phyloP scores from a whole-genome alignment of 2,329 filamentous ascomycete species.

The Hansfordia pulvinata region DNA sequence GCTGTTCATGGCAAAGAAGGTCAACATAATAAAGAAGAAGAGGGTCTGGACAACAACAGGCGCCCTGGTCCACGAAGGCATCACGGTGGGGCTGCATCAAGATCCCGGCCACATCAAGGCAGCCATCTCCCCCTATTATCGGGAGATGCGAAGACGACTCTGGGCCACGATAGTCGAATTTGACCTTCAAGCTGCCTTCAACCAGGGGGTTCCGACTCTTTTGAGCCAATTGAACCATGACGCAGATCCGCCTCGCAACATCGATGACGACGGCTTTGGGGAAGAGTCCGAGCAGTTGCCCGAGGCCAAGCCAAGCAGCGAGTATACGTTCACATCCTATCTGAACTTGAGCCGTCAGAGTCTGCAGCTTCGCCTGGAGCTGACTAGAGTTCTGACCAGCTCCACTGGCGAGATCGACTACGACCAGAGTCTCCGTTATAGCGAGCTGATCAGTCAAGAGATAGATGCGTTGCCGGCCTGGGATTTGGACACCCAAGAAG shows the following conservation, averaged over 20 bases:
- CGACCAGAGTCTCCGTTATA: constrained; percentile 47
- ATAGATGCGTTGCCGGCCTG: constrained; percentile 46
- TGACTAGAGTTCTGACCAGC: constrained; percentile 41
- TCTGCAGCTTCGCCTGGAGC: constrained; percentile 39
- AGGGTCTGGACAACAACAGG: constrained; percentile 46
- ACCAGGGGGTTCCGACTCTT: constrained; percentile 44
- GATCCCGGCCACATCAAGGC: constrained; percentile 41
- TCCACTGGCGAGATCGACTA: constrained; percentile 42
- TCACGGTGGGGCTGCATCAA: constrained; percentile 44
- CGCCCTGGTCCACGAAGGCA: constrained; percentile 40
- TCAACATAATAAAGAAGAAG: constrained; percentile 53
- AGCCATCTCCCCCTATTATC: constrained; percentile 43
- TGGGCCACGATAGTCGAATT: constrained; percentile 50
- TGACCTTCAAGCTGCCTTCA: constrained; percentile 47
- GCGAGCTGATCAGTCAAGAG: constrained; percentile 45
- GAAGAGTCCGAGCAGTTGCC: constrained; percentile 37
- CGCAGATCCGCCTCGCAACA: constrained; percentile 39
- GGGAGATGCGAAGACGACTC: constrained; percentile 46
- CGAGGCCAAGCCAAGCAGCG: constrained; percentile 31
- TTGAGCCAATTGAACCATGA: constrained; percentile 43
- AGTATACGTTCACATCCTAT: constrained; percentile 46
- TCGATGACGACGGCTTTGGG: constrained; percentile 44
- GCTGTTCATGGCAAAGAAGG: constrained; percentile 44
- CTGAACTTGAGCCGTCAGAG: constrained; percentile 43
- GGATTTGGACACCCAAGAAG: constrained; percentile 26